These are phyloP conservation scores for Alternaria arbusti DNA, from an alignment of 2,329 filamentous ascomycete species.

Conservation along the genomic window DNA sequence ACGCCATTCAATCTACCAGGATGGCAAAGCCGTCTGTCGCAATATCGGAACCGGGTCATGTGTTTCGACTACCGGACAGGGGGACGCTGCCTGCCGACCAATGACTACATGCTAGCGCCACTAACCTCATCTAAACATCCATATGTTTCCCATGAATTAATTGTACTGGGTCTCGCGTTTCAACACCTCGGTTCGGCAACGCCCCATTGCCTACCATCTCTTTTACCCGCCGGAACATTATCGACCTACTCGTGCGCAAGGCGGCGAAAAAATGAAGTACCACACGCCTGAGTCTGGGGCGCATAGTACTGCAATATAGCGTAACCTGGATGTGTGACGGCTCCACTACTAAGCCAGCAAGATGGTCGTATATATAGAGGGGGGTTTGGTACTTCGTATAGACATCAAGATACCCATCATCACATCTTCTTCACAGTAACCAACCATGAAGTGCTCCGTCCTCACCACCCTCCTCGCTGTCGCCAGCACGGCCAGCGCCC, in stretches of 20 bases:
- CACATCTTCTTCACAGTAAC: neutral
- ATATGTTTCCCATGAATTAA: constrained; percentile 22
- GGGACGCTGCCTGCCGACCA: constrained; percentile 2
- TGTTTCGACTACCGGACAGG: constrained; percentile 22
- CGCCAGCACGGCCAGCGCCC: constrained; percentile 33
- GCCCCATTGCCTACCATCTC: constrained; percentile 3
- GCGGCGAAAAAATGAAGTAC: constrained; percentile 9
- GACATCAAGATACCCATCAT: neutral
- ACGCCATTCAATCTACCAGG: constrained; percentile 4
- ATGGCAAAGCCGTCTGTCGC: neutral
- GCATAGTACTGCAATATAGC: constrained; percentile 7
- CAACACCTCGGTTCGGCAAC: constrained; percentile 15
- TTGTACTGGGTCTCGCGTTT: constrained; percentile 13
- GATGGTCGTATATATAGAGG: constrained; percentile 12
- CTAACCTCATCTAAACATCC: constrained; percentile 17
- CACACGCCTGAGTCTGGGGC: constrained; percentile 3
- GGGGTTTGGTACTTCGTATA: neutral
- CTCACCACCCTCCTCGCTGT: constrained; percentile 26
- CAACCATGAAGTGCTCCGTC: constrained; percentile 35
- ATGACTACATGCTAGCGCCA: constrained; percentile 4
- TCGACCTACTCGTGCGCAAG: neutral
- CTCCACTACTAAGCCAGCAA: neutral
- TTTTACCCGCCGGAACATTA: constrained; percentile 31
- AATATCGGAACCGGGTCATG: constrained; percentile 23
- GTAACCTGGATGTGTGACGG: neutral